Percentiles rank a stretch among this genome's conserved stretches.
Evolutionary conservation across 768 basidiomycete genomes (phyloP).

Genomic region (Trametes cingulata): DNA sequence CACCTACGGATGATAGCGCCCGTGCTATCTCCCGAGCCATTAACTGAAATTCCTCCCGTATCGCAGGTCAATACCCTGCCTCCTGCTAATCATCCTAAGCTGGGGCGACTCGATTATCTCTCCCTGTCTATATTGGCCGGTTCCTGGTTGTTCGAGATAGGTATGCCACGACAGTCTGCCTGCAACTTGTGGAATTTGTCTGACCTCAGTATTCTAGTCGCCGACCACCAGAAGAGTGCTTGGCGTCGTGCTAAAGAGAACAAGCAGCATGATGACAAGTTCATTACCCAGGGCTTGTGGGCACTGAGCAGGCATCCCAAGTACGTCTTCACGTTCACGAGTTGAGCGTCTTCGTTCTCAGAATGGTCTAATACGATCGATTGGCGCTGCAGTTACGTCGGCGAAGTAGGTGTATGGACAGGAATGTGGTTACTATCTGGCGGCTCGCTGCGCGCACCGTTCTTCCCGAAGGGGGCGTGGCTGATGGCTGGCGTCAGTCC

Average conservation of each 20-base stretch:
- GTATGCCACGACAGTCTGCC: slow-evolving; percentile 9
- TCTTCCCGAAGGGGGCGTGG: slow-evolving; percentile 47
- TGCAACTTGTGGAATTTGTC: neutral
- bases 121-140: slow-evolving; percentile 53
- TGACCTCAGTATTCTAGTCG: slow-evolving; percentile 31
- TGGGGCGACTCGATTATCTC: slow-evolving; percentile 56
- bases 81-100: slow-evolving; percentile 46
- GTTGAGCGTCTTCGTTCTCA: neutral
- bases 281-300: slow-evolving; percentile 72
- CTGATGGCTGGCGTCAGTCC: slow-evolving; percentile 57
- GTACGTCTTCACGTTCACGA: slow-evolving; percentile 36
- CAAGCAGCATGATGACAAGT: slow-evolving; percentile 69
- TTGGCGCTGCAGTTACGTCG: slow-evolving; percentile 57
- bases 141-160: slow-evolving; percentile 61
- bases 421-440: slow-evolving; percentile 64
- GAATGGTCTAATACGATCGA: slow-evolving; percentile 8
- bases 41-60: neutral
- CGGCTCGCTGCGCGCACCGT: slow-evolving; percentile 44
- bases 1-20: no score
- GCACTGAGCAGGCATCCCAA: slow-evolving; percentile 70
- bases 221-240: slow-evolving; percentile 63
- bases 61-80: slow-evolving; percentile 52
- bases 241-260: slow-evolving; percentile 62
- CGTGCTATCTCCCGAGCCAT: neutral
- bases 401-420: slow-evolving; percentile 69